Conservation (phyloP, 768 basidiomycete species). For the Peribolospora baueri region DNA sequence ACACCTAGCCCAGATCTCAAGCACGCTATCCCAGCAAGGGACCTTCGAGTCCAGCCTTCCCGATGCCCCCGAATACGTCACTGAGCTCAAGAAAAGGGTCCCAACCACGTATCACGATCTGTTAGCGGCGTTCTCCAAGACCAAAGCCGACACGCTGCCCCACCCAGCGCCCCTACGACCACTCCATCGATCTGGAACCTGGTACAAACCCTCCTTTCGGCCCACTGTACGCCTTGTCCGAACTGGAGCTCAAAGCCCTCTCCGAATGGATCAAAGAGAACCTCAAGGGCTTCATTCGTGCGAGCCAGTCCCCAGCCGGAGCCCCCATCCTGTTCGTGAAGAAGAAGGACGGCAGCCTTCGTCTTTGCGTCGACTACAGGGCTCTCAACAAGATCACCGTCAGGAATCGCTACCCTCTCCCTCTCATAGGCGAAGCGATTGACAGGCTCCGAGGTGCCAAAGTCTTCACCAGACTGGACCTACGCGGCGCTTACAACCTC, state of each 20-base stretch:
- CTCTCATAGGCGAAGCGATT: conserved; percentile 6
- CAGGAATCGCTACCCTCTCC: conserved; percentile 10
- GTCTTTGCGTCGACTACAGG: conserved; percentile 10
- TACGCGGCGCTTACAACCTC: conserved; percentile 25
- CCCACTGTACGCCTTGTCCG: conserved; percentile 21
- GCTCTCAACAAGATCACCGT: conserved; percentile 7
- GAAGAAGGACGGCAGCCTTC: conserved; percentile 5
- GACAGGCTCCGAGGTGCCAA: conserved; percentile 13
- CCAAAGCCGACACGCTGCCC: no score
- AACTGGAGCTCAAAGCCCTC: conserved; percentile 19
- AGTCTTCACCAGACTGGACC: conserved; percentile 21
- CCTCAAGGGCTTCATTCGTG: conserved; percentile 22
- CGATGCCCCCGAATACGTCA: no score
- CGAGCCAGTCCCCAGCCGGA: conserved; percentile 13
- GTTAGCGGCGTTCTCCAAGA: no score
- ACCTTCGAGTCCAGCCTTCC: no score
- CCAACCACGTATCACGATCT: no score
- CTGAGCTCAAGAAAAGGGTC: no score
- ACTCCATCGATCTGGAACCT: conserved; percentile 19
- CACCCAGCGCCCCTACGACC: no score
- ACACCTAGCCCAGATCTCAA: no score
- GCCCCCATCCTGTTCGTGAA: conserved; percentile 9
- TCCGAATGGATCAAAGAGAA: conserved; percentile 21
- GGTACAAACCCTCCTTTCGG: conserved; percentile 15
- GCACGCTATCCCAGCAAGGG: no score